These are phyloP conservation scores for Scleromitrula shiraiana DNA, from an alignment of 2,329 filamentous ascomycete species.

Conservation along the genomic window DNA sequence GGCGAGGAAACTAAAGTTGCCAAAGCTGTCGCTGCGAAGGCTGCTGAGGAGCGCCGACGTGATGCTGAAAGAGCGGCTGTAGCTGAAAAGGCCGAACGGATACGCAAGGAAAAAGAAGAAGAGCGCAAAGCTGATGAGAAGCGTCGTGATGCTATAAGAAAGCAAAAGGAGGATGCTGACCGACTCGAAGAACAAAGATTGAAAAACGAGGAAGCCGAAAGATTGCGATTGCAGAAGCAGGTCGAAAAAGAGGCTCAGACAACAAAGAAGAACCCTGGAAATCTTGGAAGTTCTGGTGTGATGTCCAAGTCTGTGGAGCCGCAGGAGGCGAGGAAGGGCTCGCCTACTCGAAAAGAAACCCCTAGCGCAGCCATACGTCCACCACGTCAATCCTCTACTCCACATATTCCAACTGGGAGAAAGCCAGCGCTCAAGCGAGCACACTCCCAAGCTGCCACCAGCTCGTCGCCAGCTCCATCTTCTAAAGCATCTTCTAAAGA, in stretches of 20 bases:
- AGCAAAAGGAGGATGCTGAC: constrained; percentile 11
- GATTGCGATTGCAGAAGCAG: constrained; percentile 8
- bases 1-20: constrained; percentile 17
- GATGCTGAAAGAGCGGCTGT: constrained; percentile 18
- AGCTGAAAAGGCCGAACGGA: constrained; percentile 13
- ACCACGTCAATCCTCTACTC: constrained; percentile 20
- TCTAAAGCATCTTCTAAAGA: constrained; percentile 12
- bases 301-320: constrained; percentile 1
- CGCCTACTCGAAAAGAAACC: constrained; percentile 7
- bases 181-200: constrained; percentile 11
- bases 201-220: constrained; percentile 16
- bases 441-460: constrained; percentile 14
- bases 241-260: constrained; percentile 13
- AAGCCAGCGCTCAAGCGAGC: constrained; percentile 21
- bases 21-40: constrained; percentile 15
- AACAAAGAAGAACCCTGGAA: constrained; percentile 5
- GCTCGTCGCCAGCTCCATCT: constrained; percentile 20
- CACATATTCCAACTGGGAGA: constrained; percentile 21
- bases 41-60: constrained; percentile 16
- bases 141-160: constrained; percentile 7
- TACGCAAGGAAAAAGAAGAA: constrained; percentile 14
- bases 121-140: constrained; percentile 12
- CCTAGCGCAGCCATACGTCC: constrained; percentile 13
- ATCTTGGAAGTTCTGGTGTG: background rate
- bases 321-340: constrained; percentile 2